Evolutionary conservation across 306 rosid species (phyloP).

Genomic region (Cucurbita ficifolia): DNA sequence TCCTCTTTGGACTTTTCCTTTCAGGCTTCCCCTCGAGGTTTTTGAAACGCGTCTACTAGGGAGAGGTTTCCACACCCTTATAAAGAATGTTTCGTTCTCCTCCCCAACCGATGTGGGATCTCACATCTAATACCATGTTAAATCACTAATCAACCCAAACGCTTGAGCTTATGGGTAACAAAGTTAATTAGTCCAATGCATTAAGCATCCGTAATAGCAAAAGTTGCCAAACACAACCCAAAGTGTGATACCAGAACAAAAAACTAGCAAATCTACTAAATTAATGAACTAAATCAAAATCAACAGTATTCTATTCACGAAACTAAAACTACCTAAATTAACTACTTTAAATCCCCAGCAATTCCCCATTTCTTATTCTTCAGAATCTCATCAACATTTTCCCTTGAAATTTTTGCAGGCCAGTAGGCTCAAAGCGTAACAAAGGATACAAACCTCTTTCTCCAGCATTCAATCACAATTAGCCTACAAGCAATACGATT

Average conservation of each 20-base stretch:
- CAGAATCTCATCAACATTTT: background rate
- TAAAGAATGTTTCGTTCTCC: too few species aligned
- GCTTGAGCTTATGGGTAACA: background rate
- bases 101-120: too few species aligned
- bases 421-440: background rate
- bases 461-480: background rate
- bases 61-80: too few species aligned
- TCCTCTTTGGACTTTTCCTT: too few species aligned
- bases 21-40: too few species aligned
- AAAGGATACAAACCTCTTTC: background rate
- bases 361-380: background rate
- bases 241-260: background rate
- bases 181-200: background rate
- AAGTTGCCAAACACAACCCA: background rate
- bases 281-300: background rate
- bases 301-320: too few species aligned
- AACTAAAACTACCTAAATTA: background rate
- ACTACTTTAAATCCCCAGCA: background rate
- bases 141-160: background rate
- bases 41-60: too few species aligned
- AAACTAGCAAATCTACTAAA: background rate
- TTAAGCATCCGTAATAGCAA: background rate
- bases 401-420: background rate
- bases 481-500: background rate
- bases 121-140: too few species aligned